Evolutionary conservation across 2,329 filamentous ascomycete species (phyloP).

Genomic region (Penicillium sp.): DNA sequence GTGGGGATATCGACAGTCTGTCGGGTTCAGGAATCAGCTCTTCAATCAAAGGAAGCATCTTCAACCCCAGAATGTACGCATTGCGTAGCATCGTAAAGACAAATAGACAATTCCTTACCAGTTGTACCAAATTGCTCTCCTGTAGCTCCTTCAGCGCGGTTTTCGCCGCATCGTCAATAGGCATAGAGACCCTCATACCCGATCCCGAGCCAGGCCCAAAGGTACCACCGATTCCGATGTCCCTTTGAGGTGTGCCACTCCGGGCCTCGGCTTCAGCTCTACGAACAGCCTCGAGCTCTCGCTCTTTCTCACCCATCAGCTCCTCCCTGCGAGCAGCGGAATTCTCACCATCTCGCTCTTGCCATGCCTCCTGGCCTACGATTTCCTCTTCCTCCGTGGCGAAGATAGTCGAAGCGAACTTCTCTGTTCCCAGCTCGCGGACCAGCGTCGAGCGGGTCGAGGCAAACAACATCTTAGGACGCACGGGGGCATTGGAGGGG

Average conservation of each 20-base stretch:
- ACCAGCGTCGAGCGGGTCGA: conserved; percentile 56
- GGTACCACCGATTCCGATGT: conserved; percentile 44
- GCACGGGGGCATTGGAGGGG: conserved; percentile 57
- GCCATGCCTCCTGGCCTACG: conserved; percentile 49
- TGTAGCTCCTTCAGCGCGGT: conserved; percentile 44
- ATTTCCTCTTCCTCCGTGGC: conserved; percentile 56
- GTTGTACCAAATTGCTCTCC: conserved; percentile 44
- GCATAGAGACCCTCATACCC: conserved; percentile 46
- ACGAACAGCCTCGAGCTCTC: conserved; percentile 52
- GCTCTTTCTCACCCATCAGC: conserved; percentile 58
- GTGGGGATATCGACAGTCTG: conserved; percentile 40
- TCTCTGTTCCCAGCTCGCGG: conserved; percentile 56
- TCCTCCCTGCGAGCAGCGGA: conserved; percentile 37
- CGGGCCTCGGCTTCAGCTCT: conserved; percentile 55
- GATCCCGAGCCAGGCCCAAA: conserved; percentile 28
- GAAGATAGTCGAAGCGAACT: conserved; percentile 55
- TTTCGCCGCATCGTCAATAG: conserved; percentile 50
- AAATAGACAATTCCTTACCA: conserved; percentile 38
- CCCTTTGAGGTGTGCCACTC: conserved; percentile 48
- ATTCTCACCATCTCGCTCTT: conserved; percentile 47
- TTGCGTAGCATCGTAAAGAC: neutral
- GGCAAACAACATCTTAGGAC: conserved; percentile 61
- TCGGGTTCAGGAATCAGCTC: conserved; percentile 21
- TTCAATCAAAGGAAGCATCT: conserved; percentile 6
- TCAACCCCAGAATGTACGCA: neutral